These are phyloP conservation scores for Liriodendron chinense DNA, from an alignment of 164 flowering plant genomes.

Conservation along the genomic window DNA sequence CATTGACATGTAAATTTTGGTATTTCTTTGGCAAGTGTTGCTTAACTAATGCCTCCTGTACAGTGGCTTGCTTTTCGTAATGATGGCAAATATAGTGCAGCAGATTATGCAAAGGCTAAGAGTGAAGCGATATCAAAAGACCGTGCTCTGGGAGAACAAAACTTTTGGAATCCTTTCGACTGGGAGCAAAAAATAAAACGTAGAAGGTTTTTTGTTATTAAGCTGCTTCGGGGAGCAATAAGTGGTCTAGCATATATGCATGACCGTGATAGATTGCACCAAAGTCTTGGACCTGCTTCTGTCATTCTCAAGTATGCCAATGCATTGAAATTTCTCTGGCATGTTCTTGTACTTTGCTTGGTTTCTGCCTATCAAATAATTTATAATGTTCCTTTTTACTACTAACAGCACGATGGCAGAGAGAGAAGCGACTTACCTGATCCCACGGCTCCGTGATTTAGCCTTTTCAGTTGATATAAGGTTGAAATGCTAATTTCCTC, in stretches of 20 bases:
- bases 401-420: slow-evolving; percentile 70
- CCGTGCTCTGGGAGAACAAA: slow-evolving; percentile 28
- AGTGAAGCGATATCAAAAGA: slow-evolving; percentile 56
- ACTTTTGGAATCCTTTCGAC: slow-evolving; percentile 68
- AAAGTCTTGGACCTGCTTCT: slow-evolving; percentile 96
- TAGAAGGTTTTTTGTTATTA: slow-evolving; percentile 57
- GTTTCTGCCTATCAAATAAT: slow-evolving; percentile 1
- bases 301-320: slow-evolving; percentile 75
- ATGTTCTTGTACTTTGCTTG: not conserved
- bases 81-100: slow-evolving; percentile 82
- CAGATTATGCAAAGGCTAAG: slow-evolving; percentile 73
- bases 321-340: slow-evolving; percentile 1
- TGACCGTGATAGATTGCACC: slow-evolving; percentile 78
- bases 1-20: slow-evolving; percentile 7
- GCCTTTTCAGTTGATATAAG: slow-evolving; percentile 94
- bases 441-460: slow-evolving; percentile 84
- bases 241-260: slow-evolving; percentile 88
- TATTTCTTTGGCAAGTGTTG: slow-evolving; percentile 3
- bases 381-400: not conserved
- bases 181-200: slow-evolving; percentile 46
- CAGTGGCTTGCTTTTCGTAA: slow-evolving; percentile 97
- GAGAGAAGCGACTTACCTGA: slow-evolving; percentile 65
- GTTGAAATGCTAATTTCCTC: slow-evolving; percentile 22
- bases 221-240: slow-evolving; percentile 64
- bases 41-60: slow-evolving; percentile 18